Percentiles rank a stretch among this genome's conserved stretches.
Evolutionary conservation across 768 basidiomycete species (phyloP).

Genomic region (Termitomyces sp.): DNA sequence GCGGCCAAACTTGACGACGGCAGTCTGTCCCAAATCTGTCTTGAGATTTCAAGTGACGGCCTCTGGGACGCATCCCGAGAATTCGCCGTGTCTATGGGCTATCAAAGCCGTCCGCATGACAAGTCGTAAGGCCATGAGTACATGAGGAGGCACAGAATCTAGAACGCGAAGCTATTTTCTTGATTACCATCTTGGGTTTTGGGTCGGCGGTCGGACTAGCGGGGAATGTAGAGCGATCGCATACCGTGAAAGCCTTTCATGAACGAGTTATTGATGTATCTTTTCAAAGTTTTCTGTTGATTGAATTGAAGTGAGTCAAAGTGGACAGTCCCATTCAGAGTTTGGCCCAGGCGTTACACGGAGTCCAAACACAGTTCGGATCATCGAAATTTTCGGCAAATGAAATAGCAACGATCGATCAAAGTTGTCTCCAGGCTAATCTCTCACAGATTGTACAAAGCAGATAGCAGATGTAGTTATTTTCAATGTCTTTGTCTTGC

Average conservation of each 20-base stretch:
- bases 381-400: background rate
- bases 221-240: background rate
- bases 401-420: background rate
- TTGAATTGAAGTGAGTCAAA: too few relatives aligned
- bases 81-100: constrained; percentile 19
- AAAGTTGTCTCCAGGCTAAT: background rate
- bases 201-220: background rate
- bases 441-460: background rate
- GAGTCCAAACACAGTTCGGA: background rate
- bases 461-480: background rate
- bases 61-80: constrained; percentile 11
- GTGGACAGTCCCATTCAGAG: too few relatives aligned
- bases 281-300: too few relatives aligned
- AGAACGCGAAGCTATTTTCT: background rate
- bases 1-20: constrained; percentile 36
- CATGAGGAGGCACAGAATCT: background rate
- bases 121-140: background rate
- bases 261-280: too few relatives aligned
- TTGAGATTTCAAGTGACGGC: constrained; percentile 19
- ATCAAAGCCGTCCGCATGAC: background rate
- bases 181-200: background rate
- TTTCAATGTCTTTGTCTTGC: constrained; percentile 7
- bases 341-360: too few relatives aligned
- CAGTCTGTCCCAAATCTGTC: constrained; percentile 40
- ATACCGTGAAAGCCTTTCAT: background rate